Percentiles rank a stretch among this genome's conserved stretches.
Evolutionary conservation across 2,329 filamentous ascomycete species (phyloP).

Genomic region (Sclerotinia minor): DNA sequence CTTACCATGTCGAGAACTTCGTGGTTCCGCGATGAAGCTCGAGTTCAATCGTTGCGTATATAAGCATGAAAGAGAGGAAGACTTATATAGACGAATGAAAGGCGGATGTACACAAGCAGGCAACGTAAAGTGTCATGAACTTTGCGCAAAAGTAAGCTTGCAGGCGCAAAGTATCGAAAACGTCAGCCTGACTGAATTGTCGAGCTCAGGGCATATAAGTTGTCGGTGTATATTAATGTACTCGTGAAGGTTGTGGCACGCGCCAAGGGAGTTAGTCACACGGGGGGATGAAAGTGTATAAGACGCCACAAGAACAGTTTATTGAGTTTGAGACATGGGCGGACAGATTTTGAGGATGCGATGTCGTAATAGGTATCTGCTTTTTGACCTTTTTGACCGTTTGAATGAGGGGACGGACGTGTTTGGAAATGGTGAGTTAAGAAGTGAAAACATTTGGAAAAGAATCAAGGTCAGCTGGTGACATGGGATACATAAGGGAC

Average conservation of each 20-base stretch:
- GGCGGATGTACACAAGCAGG: not conserved
- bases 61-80: slow-evolving; percentile 20
- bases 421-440: not conserved
- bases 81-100: slow-evolving; percentile 21
- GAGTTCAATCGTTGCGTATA: slow-evolving; percentile 15
- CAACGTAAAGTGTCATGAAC: slow-evolving; percentile 17
- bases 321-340: slow-evolving; percentile 17
- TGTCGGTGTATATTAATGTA: slow-evolving; percentile 21
- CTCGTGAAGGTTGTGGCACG: slow-evolving; percentile 32
- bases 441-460: slow-evolving; percentile 16
- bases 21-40: slow-evolving; percentile 14
- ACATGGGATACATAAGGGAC: not conserved
- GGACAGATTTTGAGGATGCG: not conserved
- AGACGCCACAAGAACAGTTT: slow-evolving; percentile 28
- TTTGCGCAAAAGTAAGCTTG: not conserved
- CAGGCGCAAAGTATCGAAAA: slow-evolving; percentile 11
- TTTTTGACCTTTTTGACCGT: not conserved
- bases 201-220: slow-evolving; percentile 6
- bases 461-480: slow-evolving; percentile 9
- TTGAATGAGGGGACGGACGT: not conserved
- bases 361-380: slow-evolving; percentile 12
- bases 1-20: slow-evolving; percentile 24
- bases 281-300: slow-evolving; percentile 24
- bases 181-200: slow-evolving; percentile 21
- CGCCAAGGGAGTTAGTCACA: slow-evolving; percentile 37